These are phyloP conservation scores for Geranium brycei DNA, from an alignment of 345 rosid genomes.

Conservation along the genomic window DNA sequence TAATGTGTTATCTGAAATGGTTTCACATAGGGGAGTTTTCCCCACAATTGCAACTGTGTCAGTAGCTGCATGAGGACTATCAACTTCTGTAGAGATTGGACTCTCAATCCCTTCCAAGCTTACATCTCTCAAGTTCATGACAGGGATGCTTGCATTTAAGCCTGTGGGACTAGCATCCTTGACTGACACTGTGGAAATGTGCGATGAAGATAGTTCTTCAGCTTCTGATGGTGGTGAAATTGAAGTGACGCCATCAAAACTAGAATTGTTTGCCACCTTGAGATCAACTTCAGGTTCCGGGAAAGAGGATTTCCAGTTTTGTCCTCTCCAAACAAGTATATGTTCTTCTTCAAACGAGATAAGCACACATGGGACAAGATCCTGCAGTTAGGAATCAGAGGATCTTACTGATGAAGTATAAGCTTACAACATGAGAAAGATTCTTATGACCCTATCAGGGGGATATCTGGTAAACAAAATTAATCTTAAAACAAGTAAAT, in stretches of 20 bases:
- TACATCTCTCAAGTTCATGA: conserved; percentile 12
- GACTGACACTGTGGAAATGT: conserved; percentile 9
- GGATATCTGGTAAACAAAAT: not conserved
- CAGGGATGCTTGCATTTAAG: conserved; percentile 4
- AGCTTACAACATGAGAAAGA: not conserved
- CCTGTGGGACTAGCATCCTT: conserved; percentile 5
- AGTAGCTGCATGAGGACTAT: not conserved
- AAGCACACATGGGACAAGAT: conserved; percentile 73
- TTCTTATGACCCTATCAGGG: not conserved
- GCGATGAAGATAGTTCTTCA: conserved; percentile 11
- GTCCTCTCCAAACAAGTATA: conserved; percentile 82
- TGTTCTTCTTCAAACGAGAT: conserved; percentile 71
- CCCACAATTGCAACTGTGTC: conserved; percentile 12
- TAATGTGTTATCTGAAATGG: not conserved
- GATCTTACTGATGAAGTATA: not conserved
- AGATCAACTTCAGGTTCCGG: conserved; percentile 18
- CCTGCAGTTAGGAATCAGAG: conserved; percentile 31
- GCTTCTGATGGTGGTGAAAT: conserved; percentile 16
- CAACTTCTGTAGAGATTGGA: conserved; percentile 4
- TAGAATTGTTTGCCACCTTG: conserved; percentile 14
- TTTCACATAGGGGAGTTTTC: conserved; percentile 3
- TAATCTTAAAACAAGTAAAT: not conserved
- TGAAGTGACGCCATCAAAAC: conserved; percentile 14
- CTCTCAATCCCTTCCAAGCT: conserved; percentile 13
- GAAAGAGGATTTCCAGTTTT: conserved; percentile 50